Percentiles rank a stretch among this genome's conserved stretches.
Conservation (phyloP, 23 red algal species). For the Chondrus crispus region DNA sequence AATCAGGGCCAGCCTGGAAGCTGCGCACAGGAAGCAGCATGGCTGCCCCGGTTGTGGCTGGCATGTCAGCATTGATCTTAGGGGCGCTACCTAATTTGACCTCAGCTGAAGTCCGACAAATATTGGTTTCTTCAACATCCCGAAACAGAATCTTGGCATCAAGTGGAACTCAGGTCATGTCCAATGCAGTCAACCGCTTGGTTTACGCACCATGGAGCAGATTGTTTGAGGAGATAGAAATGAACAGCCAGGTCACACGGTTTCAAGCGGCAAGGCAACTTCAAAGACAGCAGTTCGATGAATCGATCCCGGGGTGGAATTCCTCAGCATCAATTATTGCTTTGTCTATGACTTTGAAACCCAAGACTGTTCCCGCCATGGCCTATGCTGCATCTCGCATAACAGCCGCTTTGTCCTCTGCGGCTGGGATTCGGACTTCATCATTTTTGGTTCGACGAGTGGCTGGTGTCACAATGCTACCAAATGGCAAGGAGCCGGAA, state of each 20-base stretch:
- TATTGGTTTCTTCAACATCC: conserved; percentile 29
- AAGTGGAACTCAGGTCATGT: conserved; percentile 25
- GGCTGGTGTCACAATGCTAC: background rate
- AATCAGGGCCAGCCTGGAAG: background rate
- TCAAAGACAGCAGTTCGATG: too few species aligned
- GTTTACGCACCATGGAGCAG: conserved; percentile 45
- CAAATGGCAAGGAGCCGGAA: background rate
- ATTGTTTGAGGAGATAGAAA: conserved; percentile 29
- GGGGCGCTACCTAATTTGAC: background rate
- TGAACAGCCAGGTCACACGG: conserved; percentile 5
- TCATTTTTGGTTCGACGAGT: conserved; percentile 20
- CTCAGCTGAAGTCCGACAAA: background rate
- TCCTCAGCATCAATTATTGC: background rate
- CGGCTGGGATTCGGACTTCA: background rate
- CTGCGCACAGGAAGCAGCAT: conserved; percentile 37
- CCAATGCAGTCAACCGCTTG: conserved; percentile 8
- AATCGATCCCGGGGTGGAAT: background rate
- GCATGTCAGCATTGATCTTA: conserved; percentile 32
- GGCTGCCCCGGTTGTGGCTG: conserved; percentile 27
- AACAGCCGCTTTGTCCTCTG: background rate
- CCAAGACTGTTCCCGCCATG: conserved; percentile 19
- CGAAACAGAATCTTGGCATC: conserved; percentile 5
- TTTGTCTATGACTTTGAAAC: conserved; percentile 18
- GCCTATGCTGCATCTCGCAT: background rate
- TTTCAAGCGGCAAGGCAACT: too few species aligned